Conservation (phyloP, 768 basidiomycete genomes). For the Lepiota brunneoincarnata region DNA sequence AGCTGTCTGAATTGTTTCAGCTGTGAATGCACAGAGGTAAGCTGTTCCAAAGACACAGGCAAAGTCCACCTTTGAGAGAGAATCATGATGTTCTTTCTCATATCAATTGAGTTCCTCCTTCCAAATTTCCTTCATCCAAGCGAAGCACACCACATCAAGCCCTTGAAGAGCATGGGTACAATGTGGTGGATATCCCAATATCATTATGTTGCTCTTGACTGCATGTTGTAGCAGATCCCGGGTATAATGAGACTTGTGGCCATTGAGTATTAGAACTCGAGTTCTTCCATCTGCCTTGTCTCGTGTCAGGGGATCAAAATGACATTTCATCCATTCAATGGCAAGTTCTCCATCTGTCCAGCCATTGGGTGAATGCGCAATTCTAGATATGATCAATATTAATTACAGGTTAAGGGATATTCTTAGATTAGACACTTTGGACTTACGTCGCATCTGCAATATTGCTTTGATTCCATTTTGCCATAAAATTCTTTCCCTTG, state of each 20-base stretch:
- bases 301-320: conserved; percentile 21
- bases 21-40: conserved; percentile 24
- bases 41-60: conserved; percentile 23
- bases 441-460: conserved; percentile 21
- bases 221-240: conserved; percentile 30
- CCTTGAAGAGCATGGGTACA: too few relatives aligned
- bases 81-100: too few relatives aligned
- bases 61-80: conserved; percentile 32
- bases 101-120: too few relatives aligned
- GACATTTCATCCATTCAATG: conserved; percentile 18
- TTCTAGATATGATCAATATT: conserved; percentile 14
- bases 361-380: conserved; percentile 23
- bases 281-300: conserved; percentile 11
- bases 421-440: too few relatives aligned
- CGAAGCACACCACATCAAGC: too few relatives aligned
- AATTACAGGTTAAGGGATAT: neutral
- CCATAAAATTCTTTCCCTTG: conserved; percentile 24
- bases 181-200: too few relatives aligned
- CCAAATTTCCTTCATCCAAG: too few relatives aligned
- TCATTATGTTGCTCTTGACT: conserved; percentile 27
- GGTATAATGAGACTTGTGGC: conserved; percentile 39
- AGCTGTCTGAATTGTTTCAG: conserved; percentile 22
- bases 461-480: conserved; percentile 22
- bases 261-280: conserved; percentile 35
- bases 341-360: conserved; percentile 26